These are phyloP conservation scores for Cutaneotrichosporon curvatum DNA, from an alignment of 1,284 basidiomycete genomes.

Conservation along the genomic window DNA sequence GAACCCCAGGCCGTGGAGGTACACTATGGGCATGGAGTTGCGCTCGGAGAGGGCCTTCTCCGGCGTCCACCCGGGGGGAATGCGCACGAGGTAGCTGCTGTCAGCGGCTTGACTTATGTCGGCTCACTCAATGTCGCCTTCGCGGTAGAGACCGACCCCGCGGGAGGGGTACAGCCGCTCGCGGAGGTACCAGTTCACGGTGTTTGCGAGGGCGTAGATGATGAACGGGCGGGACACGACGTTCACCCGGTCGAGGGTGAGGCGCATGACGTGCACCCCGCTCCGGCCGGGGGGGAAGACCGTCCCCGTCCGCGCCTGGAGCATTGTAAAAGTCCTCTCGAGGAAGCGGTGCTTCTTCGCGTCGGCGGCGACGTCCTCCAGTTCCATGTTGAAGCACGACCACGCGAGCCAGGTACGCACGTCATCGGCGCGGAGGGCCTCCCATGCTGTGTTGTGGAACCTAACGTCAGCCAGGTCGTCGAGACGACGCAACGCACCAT, in stretches of 20 bases:
- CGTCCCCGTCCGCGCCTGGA: constrained; percentile 68
- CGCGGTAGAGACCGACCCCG: constrained; percentile 30
- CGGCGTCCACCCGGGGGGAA: constrained; percentile 61
- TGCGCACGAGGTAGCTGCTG: constrained; percentile 62
- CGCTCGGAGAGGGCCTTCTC: constrained; percentile 28
- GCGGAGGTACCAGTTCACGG: constrained; percentile 48
- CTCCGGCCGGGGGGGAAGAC: constrained; percentile 59
- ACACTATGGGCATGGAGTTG: constrained; percentile 63
- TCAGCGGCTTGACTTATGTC: neutral
- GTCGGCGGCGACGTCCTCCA: constrained; percentile 48
- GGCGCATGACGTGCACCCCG: constrained; percentile 55
- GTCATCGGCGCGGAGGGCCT: constrained; percentile 59
- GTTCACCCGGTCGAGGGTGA: constrained; percentile 72
- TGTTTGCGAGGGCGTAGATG: constrained; percentile 60
- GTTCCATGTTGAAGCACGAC: constrained; percentile 64
- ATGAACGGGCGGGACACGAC: constrained; percentile 58
- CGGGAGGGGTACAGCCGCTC: constrained; percentile 28
- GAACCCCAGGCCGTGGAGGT: constrained; percentile 79
- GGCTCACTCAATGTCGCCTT: constrained; percentile 49
- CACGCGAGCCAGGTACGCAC: constrained; percentile 75
- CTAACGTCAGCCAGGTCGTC: constrained; percentile 41
- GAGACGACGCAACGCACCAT: constrained; percentile 41
- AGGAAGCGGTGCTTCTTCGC: constrained; percentile 52
- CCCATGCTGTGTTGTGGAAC: constrained; percentile 71
- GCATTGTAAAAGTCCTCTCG: constrained; percentile 55